phyloP scores from a whole-genome alignment of 768 basidiomycete genomes.

The Fomitopsis serialis region DNA sequence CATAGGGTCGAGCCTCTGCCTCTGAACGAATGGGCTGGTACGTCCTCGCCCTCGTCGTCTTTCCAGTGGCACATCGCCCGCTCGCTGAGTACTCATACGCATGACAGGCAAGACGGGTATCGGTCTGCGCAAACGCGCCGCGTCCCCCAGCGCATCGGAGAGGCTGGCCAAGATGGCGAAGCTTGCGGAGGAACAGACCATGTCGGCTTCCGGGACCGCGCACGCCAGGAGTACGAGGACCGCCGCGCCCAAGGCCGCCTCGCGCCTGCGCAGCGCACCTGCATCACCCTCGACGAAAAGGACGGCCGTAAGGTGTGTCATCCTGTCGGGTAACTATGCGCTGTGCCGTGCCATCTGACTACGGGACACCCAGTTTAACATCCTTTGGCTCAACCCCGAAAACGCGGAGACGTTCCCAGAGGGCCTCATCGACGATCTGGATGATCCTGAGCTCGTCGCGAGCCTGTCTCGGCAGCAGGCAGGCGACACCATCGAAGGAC shows the following conservation, averaged over 20 bases:
- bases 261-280: slow-evolving; percentile 68
- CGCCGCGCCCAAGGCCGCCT: slow-evolving; percentile 69
- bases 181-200: slow-evolving; percentile 50
- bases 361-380: slow-evolving; percentile 57
- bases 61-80: neutral
- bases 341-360: neutral
- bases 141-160: slow-evolving; percentile 58
- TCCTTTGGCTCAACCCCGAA: slow-evolving; percentile 71
- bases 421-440: slow-evolving; percentile 57
- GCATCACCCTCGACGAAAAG: slow-evolving; percentile 69
- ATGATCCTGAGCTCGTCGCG: slow-evolving; percentile 29
- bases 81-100: neutral
- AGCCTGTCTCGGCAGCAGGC: slow-evolving; percentile 9
- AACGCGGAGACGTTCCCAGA: slow-evolving; percentile 61
- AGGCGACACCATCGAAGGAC: slow-evolving; percentile 32
- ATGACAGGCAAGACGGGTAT: slow-evolving; percentile 71
- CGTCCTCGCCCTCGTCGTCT: slow-evolving; percentile 19
- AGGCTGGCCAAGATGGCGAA: slow-evolving; percentile 70
- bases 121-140: slow-evolving; percentile 61
- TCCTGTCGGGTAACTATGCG: neutral
- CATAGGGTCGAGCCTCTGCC: slow-evolving; percentile 55
- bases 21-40: slow-evolving; percentile 79
- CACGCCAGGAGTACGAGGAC: slow-evolving; percentile 70
- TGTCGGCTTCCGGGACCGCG: slow-evolving; percentile 62
- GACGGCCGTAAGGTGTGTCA: slow-evolving; percentile 55